Base-by-base conservation (phyloP, 192 early-diverging fungal species). In the Backusella circina region DNA sequence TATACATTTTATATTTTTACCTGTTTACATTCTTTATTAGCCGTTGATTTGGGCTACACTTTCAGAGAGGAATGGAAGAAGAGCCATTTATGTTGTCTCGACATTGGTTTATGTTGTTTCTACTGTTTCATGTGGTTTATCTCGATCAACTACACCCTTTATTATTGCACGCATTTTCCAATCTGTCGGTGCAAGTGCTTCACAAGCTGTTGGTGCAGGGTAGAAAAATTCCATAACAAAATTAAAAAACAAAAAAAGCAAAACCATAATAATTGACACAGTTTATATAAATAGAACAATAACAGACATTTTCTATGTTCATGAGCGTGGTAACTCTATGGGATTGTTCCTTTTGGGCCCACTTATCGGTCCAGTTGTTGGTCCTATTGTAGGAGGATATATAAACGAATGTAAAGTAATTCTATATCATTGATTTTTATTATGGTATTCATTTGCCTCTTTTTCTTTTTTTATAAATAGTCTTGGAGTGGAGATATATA, bases 301-400 rank as follows among this genome's bases (percentile, higher is more conserved):
- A 16, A 67, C 78, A 8, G 85, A 86, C 64, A 18, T 86, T 28
- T 86, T 77, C 67, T 33, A 65, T 35, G 33, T 70, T 30, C 57
- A 80, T 36, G 71, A 79, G 6, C 83, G 85, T 4, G 85, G 83
- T 2, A 74, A 69, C 50, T 83, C 85, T 4, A 78, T 86, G 72
- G 82, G 80, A 0, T 33, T 84, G 21, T 86, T 84, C 32, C 77
- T 74, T n/a, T 44, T 86, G 4, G 85, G 83, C 0, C 78, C 85
- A 5, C 32, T 86, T 8, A 26, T 84, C 0, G 85, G 85, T 0
- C 83, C 85, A 5, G 67, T 80, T 0, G 64, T 86, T 32, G 85
- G 78, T n/a, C 85, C 85, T 6, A 75, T 82, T 23, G 72, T 68
- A 23, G 85, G 85, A 18, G 85, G 83, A 2, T 86, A 77, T 31